Evolutionary conservation across 2,329 filamentous ascomycete species (phyloP).

Genomic region (Pseudopithomyces chartarum): DNA sequence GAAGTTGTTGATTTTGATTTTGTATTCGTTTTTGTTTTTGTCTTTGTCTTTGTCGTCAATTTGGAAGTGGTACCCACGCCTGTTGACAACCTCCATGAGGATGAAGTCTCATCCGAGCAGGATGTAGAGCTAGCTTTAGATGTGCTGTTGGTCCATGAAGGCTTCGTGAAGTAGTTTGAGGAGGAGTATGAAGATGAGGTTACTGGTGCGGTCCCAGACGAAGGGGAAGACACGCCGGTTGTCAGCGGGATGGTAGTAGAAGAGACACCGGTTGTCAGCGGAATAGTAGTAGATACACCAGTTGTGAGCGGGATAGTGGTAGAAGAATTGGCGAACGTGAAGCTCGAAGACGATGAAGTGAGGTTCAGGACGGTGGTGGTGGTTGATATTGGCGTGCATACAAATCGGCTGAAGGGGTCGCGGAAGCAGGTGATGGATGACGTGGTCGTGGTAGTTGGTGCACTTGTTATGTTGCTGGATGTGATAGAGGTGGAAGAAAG

Average conservation of each 20-base stretch:
- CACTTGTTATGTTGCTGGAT: too few species aligned
- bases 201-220: background rate
- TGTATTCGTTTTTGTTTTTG: background rate
- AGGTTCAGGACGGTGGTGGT: background rate
- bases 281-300: background rate
- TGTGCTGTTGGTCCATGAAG: constrained; percentile 1
- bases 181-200: background rate
- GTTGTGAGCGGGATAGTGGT: background rate
- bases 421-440: background rate
- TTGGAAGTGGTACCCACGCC: background rate
- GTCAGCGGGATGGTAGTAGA: background rate
- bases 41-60: background rate
- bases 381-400: background rate
- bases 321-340: background rate
- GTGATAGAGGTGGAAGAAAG: too few species aligned
- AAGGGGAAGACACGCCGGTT: background rate
- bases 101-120: background rate
- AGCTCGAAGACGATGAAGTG: too few species aligned
- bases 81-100: background rate
- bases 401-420: background rate
- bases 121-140: background rate
- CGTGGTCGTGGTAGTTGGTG: background rate
- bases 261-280: background rate
- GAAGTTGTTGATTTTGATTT: too few species aligned
- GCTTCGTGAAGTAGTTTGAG: background rate